Evolutionary conservation across 257 asterid genomes (phyloP), one percentile per base, ranked within the genome.

Genomic region (Solanum arcanum): DNA sequence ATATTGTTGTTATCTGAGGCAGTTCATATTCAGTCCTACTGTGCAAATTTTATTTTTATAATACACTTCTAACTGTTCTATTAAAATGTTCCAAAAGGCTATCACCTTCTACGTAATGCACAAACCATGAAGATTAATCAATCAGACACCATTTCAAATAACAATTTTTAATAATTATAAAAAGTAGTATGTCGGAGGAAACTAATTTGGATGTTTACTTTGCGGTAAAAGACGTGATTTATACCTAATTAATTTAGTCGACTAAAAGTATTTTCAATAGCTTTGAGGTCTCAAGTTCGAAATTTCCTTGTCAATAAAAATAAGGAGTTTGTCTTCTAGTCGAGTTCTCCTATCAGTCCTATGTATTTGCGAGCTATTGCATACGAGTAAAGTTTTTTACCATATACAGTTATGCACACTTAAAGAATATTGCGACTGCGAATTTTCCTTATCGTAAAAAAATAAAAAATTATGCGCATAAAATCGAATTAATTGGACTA

Each of bases 261-360:
- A 18, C 0, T 0, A 52, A 52, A 52, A 52, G 7, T 52, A 16
- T 52, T 3, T 49, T 49, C 1, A 15, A 3, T 49, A 9, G 2
- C 4, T 16, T 6, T 6, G 6, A 35, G 39, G 39, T 35, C 0
- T 35, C 7, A 37, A 37, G 7, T 37, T 37, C 0, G 7, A 37
- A 37, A 37, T 5, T 5, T 0, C 0, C 7, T 5, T 5, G 1
- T 0, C 7, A 37, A 0, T 0, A 37, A 37, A 37, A 37, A 0
- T 6, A 37, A 37, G 0, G 7, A 1, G 0, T 5, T 5, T 35
- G 7, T 5, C 39, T 37, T 37, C 1, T 37, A 0, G 7, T 37
- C 39, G 7, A 37, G 39, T 6, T 35, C 6, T 31, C 33, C 33
- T 31, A 31, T 31, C 33, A 31, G 33, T 31, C 7, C 39, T 37